Evolutionary conservation across 176 grass and related monocot genomes (phyloP), one percentile per base, ranked within the genome.

Genomic region (Areca catechu): DNA sequence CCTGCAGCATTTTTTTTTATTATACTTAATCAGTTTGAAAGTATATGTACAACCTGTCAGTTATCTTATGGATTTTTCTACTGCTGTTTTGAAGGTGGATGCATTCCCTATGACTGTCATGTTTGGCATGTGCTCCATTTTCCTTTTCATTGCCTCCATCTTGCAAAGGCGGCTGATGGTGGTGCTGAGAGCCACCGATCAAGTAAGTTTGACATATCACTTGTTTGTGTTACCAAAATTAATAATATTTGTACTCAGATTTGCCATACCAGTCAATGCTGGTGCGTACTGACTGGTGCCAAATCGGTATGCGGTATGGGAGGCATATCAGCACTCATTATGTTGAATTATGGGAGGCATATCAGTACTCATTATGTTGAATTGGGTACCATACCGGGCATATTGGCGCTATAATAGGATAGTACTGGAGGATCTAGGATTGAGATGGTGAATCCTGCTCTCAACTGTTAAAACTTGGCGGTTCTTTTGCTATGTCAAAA

Each of bases 71-170:
- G 62, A 25, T 62, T 48, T n/a, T 48, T 62, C 16, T 20, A 48
- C 3, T 62, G 29, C 12, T 19, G 48, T 19, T 62, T 62, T 43
- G 12, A 6, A 65, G 62, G 48, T 65, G 20, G 48, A 24, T n/a
- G 62, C 62, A 51, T 65, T 65, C 62, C 62, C 62, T 51, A 65
- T 65, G 48, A 19, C 62, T 65, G 20, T 51, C 62, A 65, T 65
- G 62, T 65, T 65, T 15, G 62, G 62, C 47, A 65, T 65, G 62
- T 65, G 62, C 48, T 16, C 62, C 22, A 22, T 51, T 18, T 65
- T 65, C 47, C 62, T 65, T 65, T 51, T 65, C 15, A 14, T 65
- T 6, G 62, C 62, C 20, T 51, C 62, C 3, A 3, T 65, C n/a
- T 22, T 65, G 20, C 62, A 51, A 65, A 51, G 47, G 62, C 43